Evolutionary conservation across 202 grass and related monocot genomes (phyloP), one percentile per base, ranked within the genome.

Genomic region (Saccharum hybrid): DNA sequence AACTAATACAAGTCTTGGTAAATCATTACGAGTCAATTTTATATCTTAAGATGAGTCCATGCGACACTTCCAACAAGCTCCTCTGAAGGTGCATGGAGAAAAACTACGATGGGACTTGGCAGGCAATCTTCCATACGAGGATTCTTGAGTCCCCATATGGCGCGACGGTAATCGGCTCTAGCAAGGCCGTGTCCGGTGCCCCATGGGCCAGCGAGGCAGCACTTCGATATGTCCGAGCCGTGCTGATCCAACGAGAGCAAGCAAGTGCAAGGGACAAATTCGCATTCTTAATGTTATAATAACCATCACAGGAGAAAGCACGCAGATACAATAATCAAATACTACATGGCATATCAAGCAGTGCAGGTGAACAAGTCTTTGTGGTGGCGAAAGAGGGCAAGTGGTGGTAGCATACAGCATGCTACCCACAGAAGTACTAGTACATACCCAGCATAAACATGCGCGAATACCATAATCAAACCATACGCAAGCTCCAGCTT

Each of bases 281-380:
- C n/a, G n/a, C 56, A 23, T 11, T n/a, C 18, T n/a, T 19, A 56
- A 19, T 2, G 16, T 19, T 54, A 15, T 4, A 21, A 8, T 8
- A 60, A 60, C 3, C 56, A 60, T 11, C 56, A 40, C 10, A 80
- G 0, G 0, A 63, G 26, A 6, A 68, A 10, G 15, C 26, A 73
- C 4, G 4, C 40, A 15, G 56, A 56, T 72, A 77, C 52, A 87
- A 87, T 33, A 77, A 77, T 54, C 16, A 66, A 77, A 86, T 72
- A 77, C 60, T 78, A 8, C 57, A 85, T 37, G 64, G 66, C 82
- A 85, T 82, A 89, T 18, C 46, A 76, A 77, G n/a, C 56, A 49
- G 49, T 10, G 56, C 12, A 51, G 19, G 38, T 65, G 1, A 81
- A 65, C 81, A 89, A 33, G 81, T 79, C 75, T 38, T 54, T 61